These are phyloP conservation scores for Kodamaea nitidulidarum DNA, from an alignment of 805 yeast species.

Conservation along the genomic window DNA sequence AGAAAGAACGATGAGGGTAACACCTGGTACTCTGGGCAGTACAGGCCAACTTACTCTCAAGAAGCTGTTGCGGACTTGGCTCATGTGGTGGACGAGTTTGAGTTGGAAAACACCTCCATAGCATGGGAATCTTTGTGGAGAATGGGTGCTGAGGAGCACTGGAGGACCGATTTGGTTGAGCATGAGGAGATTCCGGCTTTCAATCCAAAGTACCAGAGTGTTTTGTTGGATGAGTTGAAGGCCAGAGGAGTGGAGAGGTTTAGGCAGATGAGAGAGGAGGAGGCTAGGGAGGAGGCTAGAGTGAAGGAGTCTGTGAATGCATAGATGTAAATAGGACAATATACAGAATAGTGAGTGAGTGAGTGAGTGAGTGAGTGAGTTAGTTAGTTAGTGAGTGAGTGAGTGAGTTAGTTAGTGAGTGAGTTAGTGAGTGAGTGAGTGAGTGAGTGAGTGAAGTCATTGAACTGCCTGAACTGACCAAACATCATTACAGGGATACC, in stretches of 20 bases:
- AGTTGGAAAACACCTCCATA: constrained; percentile 45
- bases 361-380: no score
- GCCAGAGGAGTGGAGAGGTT: constrained; percentile 35
- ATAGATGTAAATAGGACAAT: no score
- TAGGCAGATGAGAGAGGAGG: constrained; percentile 18
- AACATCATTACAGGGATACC: no score
- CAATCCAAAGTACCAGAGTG: constrained; percentile 64
- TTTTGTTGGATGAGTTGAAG: constrained; percentile 58
- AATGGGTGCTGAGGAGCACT: constrained; percentile 71
- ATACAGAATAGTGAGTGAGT: no score
- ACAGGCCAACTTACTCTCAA: constrained; percentile 84
- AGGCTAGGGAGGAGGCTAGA: no score
- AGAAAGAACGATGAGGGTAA: constrained; percentile 72
- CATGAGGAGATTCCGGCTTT: constrained; percentile 59
- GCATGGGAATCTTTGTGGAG: constrained; percentile 89
- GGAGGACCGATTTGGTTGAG: constrained; percentile 57
- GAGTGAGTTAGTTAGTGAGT: no score
- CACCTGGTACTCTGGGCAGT: constrained; percentile 84
- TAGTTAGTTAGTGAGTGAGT: no score
- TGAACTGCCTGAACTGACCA: no score
- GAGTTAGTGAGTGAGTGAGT: no score
- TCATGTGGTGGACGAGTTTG: constrained; percentile 62
- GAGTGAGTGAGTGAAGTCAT: no score
- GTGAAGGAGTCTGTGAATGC: neutral
- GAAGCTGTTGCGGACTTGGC: constrained; percentile 86